Base-by-base conservation (phyloP, 805 yeast species). In the Lachancea quebecensis region DNA sequence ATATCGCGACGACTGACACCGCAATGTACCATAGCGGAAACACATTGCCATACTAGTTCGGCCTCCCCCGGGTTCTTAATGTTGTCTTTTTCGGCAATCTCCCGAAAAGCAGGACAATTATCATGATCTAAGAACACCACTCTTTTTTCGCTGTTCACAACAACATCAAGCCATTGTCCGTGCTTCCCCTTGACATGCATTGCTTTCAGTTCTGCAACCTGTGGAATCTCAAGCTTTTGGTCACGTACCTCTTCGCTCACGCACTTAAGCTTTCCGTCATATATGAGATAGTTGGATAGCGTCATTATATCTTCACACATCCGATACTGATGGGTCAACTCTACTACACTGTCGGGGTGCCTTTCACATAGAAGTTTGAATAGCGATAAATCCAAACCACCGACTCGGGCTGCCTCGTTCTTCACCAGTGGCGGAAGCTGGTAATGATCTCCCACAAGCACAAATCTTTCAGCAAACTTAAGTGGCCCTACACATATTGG, bases 381-480 rank as follows among this genome's bases (percentile, higher is more conserved):
- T 44, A 95, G 67, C 1, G 96, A 88, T 33, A 73, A 73, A 32
- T 85, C 85, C 9, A 93, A 66, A 1, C 67, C 67, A 0, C 75
- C 79, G 10, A 54, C 53, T 44, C 72, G 72, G 0, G 97, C 96
- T 15, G 73, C 75, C 0, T 81, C 75, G 54, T 79, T 79, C 21
- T 76, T 72, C 1, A 93, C 89, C 41, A 93, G 69, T 0, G 99
- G 99, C 2, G 97, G 95, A 21, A 93, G 69, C 62, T 93, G 99
- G 52, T 76, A 79, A 62, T 93, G 98, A 60, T 93, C 99, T 9
- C 99, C 99, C n/a, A 93, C 97, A 49, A 93, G 72, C 1, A 93
- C 74, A 60, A 91, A 93, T 62, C 77, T 85, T 38, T 83, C 82
- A 30, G 89, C 82, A 51, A 75, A 77, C 29, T 89, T 65, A 39